A percentile compares a stretch with the other conserved stretches of the same genome.
These are phyloP conservation scores for Dryadomyces sulphureus DNA, from an alignment of 2,329 filamentous ascomycete genomes.

Conservation along the genomic window DNA sequence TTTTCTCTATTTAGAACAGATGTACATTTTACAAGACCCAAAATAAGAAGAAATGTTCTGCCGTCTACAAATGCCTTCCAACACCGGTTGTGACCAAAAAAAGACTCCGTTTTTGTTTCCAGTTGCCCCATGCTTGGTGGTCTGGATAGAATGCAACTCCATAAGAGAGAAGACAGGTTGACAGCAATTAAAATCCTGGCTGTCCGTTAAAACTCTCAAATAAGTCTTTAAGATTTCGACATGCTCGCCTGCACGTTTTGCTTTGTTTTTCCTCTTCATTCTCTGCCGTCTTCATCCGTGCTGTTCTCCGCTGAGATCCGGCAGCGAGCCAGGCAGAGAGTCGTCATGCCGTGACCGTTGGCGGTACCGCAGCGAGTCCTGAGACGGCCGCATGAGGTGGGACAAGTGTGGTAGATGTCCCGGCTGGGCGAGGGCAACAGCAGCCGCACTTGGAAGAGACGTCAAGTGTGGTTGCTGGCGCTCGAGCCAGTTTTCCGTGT, in stretches of 20 bases:
- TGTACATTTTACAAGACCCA: neutral
- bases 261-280: neutral
- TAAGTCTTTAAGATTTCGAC: neutral
- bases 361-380: constrained; percentile 22
- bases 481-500: constrained; percentile 13
- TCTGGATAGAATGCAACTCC: too few relatives aligned
- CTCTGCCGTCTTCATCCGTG: constrained; percentile 7
- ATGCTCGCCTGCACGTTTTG: neutral
- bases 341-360: constrained; percentile 20
- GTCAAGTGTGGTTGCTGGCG: constrained; percentile 8
- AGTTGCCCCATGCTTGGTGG: too few relatives aligned
- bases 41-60: neutral
- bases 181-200: too few relatives aligned
- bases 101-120: neutral
- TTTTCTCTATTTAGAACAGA: too few relatives aligned
- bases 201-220: neutral
- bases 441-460: constrained; percentile 10
- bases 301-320: constrained; percentile 21
- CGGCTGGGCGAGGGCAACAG: constrained; percentile 1
- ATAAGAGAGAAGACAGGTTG: too few relatives aligned
- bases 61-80: too few relatives aligned
- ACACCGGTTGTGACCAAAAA: neutral
- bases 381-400: constrained; percentile 6
- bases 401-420: constrained; percentile 2
- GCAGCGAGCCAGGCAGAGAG: constrained; percentile 31